Percentiles rank a stretch among this genome's conserved stretches.
phyloP scores from a whole-genome alignment of 768 basidiomycete species.

The Auricularia cornea region DNA sequence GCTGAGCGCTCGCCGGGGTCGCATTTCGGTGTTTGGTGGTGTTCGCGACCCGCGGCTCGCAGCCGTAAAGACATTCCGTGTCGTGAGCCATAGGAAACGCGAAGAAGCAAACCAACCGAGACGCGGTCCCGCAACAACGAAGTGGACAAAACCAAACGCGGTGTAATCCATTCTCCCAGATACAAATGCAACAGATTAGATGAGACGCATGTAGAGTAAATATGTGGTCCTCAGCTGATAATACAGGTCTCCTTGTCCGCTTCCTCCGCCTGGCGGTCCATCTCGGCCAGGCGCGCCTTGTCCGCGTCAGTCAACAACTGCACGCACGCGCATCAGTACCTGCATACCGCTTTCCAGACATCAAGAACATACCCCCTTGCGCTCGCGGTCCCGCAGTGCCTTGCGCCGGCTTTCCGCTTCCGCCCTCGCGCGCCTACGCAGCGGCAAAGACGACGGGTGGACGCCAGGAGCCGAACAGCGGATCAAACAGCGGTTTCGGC shows the following conservation, averaged over 20 bases:
- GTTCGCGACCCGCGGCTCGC: too few relatives aligned
- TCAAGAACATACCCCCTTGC: neutral
- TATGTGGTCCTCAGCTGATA: neutral
- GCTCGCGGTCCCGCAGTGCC: neutral
- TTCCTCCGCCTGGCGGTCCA: neutral
- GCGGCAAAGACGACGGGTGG: slow-evolving; percentile 1
- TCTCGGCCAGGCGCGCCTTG: neutral
- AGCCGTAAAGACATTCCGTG: too few relatives aligned
- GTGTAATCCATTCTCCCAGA: too few relatives aligned
- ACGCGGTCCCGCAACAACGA: too few relatives aligned
- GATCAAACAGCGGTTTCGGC: neutral
- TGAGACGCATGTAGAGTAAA: too few relatives aligned
- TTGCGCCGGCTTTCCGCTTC: neutral
- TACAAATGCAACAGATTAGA: too few relatives aligned
- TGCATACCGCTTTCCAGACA: neutral
- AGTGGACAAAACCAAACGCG: too few relatives aligned
- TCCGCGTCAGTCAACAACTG: neutral
- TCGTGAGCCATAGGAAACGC: too few relatives aligned
- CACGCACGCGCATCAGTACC: neutral
- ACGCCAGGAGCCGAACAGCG: neutral
- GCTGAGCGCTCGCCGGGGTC: too few relatives aligned
- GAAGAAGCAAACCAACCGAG: too few relatives aligned
- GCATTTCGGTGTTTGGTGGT: too few relatives aligned
- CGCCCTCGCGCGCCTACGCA: neutral
- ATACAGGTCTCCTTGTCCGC: neutral